phyloP scores from a whole-genome alignment of 768 basidiomycete genomes.

The Lentinula boryana region DNA sequence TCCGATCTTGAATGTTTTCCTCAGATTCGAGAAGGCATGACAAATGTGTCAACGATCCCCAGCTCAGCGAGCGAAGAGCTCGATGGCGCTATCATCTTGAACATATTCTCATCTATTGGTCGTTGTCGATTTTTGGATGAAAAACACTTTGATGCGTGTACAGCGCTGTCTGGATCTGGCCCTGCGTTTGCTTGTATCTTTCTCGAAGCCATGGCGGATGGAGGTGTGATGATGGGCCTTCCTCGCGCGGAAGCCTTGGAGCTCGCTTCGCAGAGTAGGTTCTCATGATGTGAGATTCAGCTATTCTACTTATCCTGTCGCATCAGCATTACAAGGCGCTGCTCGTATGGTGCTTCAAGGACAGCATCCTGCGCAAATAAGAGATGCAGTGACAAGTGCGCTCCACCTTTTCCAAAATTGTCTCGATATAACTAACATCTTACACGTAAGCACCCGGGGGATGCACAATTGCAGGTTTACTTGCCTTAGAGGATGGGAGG shows the following conservation, averaged over 20 bases:
- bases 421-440: not conserved
- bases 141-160: constrained; percentile 98
- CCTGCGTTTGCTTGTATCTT: constrained; percentile 97
- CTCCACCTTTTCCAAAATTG: not conserved
- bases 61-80: constrained; percentile 43
- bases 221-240: constrained; percentile 99
- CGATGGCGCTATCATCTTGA: constrained; percentile 70
- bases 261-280: constrained; percentile 89
- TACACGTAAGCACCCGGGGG: constrained; percentile 79
- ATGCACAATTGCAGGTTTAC: constrained; percentile 95
- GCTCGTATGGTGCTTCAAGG: constrained; percentile 93
- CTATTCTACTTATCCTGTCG: not conserved
- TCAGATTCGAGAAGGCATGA: constrained; percentile 99
- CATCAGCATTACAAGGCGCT: constrained; percentile 86
- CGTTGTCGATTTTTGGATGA: constrained; percentile 91
- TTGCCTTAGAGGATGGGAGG: constrained; percentile 90
- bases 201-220: constrained; percentile 97
- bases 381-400: constrained; percentile 95
- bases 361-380: constrained; percentile 93
- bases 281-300: not conserved
- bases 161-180: constrained; percentile 91
- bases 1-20: not conserved
- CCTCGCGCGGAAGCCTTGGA: constrained; percentile 92
- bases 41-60: constrained; percentile 76
- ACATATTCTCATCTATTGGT: constrained; percentile 97